A percentile compares a stretch with the other conserved stretches of the same genome.
Conservation (phyloP, 2,329 filamentous ascomycete genomes). For the Bisporella sp. region DNA sequence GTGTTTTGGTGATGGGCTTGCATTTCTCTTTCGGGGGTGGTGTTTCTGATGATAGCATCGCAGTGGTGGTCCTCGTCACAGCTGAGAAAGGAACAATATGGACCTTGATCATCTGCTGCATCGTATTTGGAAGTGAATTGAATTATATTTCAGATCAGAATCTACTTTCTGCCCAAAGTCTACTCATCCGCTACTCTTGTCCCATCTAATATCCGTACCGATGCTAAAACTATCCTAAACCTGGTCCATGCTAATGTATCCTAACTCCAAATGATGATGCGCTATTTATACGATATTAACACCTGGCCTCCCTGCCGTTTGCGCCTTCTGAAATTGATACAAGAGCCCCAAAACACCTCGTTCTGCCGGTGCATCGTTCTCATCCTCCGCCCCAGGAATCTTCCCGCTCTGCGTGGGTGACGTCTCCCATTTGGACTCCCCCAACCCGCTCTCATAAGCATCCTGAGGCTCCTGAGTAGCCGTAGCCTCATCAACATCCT, state of each 20-base stretch:
- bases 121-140: too few relatives aligned
- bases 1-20: too few relatives aligned
- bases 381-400: slow-evolving; percentile 27
- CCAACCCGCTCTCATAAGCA: slow-evolving; percentile 25
- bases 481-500: slow-evolving; percentile 35
- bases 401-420: slow-evolving; percentile 23
- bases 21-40: too few relatives aligned
- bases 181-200: too few relatives aligned
- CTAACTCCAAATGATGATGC: slow-evolving; percentile 1
- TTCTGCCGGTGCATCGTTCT: slow-evolving; percentile 38
- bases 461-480: slow-evolving; percentile 3
- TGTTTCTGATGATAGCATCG: too few relatives aligned
- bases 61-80: too few relatives aligned
- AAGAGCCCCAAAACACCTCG: slow-evolving; percentile 58
- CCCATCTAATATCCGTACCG: neutral
- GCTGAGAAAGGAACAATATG: too few relatives aligned
- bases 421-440: slow-evolving; percentile 40
- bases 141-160: too few relatives aligned
- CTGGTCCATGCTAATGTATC: neutral
- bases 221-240: neutral
- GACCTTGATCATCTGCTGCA: too few relatives aligned
- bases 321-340: slow-evolving; percentile 60
- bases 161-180: too few relatives aligned
- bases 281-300: slow-evolving; percentile 22
- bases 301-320: slow-evolving; percentile 39